phyloP scores from a whole-genome alignment of 306 rosid genomes.

The Acacia confusa region DNA sequence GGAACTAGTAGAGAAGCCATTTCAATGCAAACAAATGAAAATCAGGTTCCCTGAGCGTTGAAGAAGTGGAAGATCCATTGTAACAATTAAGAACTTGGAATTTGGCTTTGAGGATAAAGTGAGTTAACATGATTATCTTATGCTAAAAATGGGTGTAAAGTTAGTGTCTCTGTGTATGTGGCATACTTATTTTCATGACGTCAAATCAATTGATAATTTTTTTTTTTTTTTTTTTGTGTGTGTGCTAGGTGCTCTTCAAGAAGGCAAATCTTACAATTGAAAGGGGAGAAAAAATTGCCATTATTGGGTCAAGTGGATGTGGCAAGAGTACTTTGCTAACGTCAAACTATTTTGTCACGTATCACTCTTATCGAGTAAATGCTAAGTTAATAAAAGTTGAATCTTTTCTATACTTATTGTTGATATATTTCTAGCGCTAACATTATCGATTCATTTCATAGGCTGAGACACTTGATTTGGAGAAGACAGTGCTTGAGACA shows the following conservation, averaged over 20 bases:
- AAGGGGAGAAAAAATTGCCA: constrained; percentile 94
- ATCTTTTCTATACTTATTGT: neutral
- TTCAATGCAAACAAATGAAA: too few species aligned
- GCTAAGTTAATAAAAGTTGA: constrained; percentile 7
- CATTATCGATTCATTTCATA: constrained; percentile 37
- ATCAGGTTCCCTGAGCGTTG: too few species aligned
- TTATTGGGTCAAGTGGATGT: constrained; percentile 97
- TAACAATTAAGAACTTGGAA: too few species aligned
- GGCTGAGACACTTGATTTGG: constrained; percentile 98
- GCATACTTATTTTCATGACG: too few species aligned
- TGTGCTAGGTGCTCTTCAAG: constrained; percentile 66
- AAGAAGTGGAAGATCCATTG: too few species aligned
- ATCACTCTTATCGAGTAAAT: constrained; percentile 13
- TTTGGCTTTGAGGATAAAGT: too few species aligned
- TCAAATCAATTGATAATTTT: constrained; percentile 28
- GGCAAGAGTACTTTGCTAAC: constrained; percentile 97
- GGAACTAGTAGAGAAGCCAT: too few species aligned
- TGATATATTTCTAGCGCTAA: constrained; percentile 31
- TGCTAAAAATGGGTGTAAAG: too few species aligned
- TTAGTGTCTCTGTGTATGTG: too few species aligned
- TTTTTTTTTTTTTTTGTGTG: constrained; percentile 23
- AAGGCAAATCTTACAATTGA: constrained; percentile 86
- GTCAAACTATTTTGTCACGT: constrained; percentile 99
- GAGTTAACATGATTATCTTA: too few species aligned
- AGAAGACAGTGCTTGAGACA: constrained; percentile 88